Percentiles rank a stretch among this genome's conserved stretches.
These are phyloP conservation scores for Erodium maritimum DNA, from an alignment of 345 rosid species.

Conservation along the genomic window DNA sequence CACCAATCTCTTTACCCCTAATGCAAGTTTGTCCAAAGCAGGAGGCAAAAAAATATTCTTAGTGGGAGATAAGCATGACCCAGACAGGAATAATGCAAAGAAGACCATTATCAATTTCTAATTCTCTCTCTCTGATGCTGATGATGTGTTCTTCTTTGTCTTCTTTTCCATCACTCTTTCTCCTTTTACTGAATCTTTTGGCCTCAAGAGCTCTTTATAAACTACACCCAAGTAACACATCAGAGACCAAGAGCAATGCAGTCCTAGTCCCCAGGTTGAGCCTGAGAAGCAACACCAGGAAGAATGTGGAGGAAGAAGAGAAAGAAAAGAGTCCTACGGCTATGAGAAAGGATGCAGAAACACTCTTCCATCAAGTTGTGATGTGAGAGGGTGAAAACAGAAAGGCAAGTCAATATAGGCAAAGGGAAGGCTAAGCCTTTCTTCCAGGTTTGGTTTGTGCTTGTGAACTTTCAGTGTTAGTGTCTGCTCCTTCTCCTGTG, in stretches of 20 bases:
- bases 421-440: constrained; percentile 20
- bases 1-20: no score
- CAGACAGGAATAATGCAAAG: no score
- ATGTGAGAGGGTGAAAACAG: background rate
- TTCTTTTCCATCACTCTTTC: no score
- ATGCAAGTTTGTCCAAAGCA: constrained; percentile 5
- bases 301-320: constrained; percentile 9
- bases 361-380: no score
- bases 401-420: constrained; percentile 18
- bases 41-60: constrained; percentile 8
- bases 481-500: no score
- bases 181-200: background rate
- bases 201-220: constrained; percentile 4
- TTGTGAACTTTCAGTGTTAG: no score
- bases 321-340: constrained; percentile 1
- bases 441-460: constrained; percentile 9
- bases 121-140: no score
- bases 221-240: no score
- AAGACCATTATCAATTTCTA: no score
- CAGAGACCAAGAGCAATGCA: background rate
- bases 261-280: background rate
- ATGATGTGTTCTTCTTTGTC: no score
- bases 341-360: background rate
- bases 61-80: constrained; percentile 3
- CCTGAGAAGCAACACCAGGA: background rate